phyloP scores from a whole-genome alignment of 805 yeast species.

The Tetrapisispora taiwanensis region DNA sequence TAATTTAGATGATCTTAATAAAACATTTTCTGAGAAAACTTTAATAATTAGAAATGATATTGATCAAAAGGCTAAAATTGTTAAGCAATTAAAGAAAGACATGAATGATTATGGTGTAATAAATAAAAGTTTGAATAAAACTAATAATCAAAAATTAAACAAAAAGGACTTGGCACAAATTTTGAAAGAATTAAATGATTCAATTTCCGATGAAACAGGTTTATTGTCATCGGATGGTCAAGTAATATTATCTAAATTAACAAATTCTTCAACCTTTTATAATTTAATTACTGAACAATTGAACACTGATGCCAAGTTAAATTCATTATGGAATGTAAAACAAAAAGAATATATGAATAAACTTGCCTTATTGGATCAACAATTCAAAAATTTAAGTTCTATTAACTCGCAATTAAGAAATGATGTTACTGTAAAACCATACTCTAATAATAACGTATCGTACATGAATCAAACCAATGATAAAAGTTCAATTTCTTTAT shows the following conservation, averaged over 20 bases:
- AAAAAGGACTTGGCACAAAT: constrained; percentile 5
- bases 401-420: constrained; percentile 18
- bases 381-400: constrained; percentile 17
- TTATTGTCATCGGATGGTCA: constrained; percentile 19
- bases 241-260: constrained; percentile 15
- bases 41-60: constrained; percentile 7
- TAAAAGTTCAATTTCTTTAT: neutral
- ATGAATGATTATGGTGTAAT: constrained; percentile 10
- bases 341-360: constrained; percentile 15
- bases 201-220: constrained; percentile 21
- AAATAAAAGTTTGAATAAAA: constrained; percentile 17
- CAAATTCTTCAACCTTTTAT: constrained; percentile 15
- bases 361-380: constrained; percentile 16
- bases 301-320: constrained; percentile 18
- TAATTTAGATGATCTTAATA: constrained; percentile 6
- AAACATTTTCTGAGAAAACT: constrained; percentile 9
- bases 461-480: neutral
- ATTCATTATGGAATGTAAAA: constrained; percentile 17
- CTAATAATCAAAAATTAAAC: neutral
- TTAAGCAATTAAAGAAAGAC: constrained; percentile 14
- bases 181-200: constrained; percentile 17
- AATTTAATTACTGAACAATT: constrained; percentile 21
- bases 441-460: constrained; percentile 1
- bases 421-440: constrained; percentile 15
- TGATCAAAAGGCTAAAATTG: constrained; percentile 5